A percentile compares a stretch with the other conserved stretches of the same genome.
These are phyloP conservation scores for Yamadazyma trypodendri DNA, from an alignment of 1,139 yeast genomes.

Conservation along the genomic window DNA sequence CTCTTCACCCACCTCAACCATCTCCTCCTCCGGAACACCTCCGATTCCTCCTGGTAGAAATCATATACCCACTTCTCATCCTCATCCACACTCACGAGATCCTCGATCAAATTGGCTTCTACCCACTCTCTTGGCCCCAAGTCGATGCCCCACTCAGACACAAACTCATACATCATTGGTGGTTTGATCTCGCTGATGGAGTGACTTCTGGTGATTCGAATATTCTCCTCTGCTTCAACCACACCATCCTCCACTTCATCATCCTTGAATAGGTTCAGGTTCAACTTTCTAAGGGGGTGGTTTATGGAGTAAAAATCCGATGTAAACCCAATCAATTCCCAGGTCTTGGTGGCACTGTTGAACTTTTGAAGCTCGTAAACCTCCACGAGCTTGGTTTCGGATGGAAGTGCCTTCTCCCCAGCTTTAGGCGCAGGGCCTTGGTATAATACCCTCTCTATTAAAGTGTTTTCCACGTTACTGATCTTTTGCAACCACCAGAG, in stretches of 20 bases:
- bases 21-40: conserved; percentile 49
- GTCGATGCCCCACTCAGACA: conserved; percentile 57
- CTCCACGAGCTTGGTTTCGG: conserved; percentile 46
- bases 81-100: conserved; percentile 57
- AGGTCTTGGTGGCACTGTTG: conserved; percentile 48
- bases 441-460: conserved; percentile 11
- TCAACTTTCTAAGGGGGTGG: conserved; percentile 20
- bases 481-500: conserved; percentile 45
- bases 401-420: conserved; percentile 11
- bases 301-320: conserved; percentile 52
- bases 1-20: conserved; percentile 41
- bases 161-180: conserved; percentile 59
- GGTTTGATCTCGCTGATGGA: conserved; percentile 36
- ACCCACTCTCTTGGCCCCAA: conserved; percentile 62
- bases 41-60: conserved; percentile 21
- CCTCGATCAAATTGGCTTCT: conserved; percentile 43
- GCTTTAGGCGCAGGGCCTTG: conserved; percentile 4
- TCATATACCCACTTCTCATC: conserved; percentile 84
- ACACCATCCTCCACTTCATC: conserved; percentile 16
- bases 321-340: conserved; percentile 61
- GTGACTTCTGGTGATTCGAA: conserved; percentile 11
- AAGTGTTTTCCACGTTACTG: conserved; percentile 40
- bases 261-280: conserved; percentile 14
- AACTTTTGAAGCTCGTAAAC: conserved; percentile 70
- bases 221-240: conserved; percentile 16